Evolutionary conservation across 2,329 filamentous ascomycete genomes (phyloP).

Genomic region (Exophiala lecanii-corni): DNA sequence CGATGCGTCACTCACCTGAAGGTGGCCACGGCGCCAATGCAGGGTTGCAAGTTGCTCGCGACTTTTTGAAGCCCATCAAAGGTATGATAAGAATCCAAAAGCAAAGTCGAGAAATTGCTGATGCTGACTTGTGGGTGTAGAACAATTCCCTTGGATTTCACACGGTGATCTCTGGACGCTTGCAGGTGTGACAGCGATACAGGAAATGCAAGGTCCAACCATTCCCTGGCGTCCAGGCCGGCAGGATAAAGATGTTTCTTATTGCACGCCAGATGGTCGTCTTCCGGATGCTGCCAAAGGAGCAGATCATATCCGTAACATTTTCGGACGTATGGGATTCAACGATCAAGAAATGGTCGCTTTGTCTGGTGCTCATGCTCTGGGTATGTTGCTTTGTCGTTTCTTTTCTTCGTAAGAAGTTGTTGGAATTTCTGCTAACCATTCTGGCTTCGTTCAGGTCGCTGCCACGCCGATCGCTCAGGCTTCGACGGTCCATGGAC

Average conservation of each 20-base stretch:
- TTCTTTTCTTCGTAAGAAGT: no score
- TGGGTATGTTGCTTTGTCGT: slow-evolving; percentile 48
- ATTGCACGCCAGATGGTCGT: slow-evolving; percentile 91
- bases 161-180: slow-evolving; percentile 98
- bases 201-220: slow-evolving; percentile 88
- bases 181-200: slow-evolving; percentile 75
- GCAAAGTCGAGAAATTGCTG: neutral
- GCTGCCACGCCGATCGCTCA: slow-evolving; percentile 83
- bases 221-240: slow-evolving; percentile 89
- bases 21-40: slow-evolving; percentile 89
- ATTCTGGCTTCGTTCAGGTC: no score
- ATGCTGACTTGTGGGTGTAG: slow-evolving; percentile 33
- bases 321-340: slow-evolving; percentile 97
- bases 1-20: slow-evolving; percentile 93
- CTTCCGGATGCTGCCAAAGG: slow-evolving; percentile 77
- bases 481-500: slow-evolving; percentile 89
- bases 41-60: slow-evolving; percentile 76
- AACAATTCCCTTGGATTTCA: slow-evolving; percentile 87
- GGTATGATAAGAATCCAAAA: slow-evolving; percentile 44
- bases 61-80: slow-evolving; percentile 92
- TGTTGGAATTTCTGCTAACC: no score
- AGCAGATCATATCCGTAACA: slow-evolving; percentile 75
- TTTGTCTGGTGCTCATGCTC: slow-evolving; percentile 75
- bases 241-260: slow-evolving; percentile 68
- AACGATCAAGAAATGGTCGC: slow-evolving; percentile 96